phyloP scores from a whole-genome alignment of 768 basidiomycete genomes.

The Psilocybe cyanescens region DNA sequence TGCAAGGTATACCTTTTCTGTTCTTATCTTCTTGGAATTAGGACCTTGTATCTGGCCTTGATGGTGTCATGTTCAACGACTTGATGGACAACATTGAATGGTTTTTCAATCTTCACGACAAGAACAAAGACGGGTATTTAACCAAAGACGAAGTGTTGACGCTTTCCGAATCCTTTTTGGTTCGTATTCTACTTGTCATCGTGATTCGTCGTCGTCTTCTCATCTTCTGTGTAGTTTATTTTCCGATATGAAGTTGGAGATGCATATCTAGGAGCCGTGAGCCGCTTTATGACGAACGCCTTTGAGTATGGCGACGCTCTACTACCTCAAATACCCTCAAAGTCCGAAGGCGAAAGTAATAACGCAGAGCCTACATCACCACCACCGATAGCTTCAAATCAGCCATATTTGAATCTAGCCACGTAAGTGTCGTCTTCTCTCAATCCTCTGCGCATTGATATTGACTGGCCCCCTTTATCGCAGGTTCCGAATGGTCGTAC shows the following conservation, averaged over 20 bases:
- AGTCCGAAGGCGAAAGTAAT: slow-evolving; percentile 25
- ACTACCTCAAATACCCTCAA: slow-evolving; percentile 53
- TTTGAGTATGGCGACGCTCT: slow-evolving; percentile 98
- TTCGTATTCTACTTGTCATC: slow-evolving; percentile 36
- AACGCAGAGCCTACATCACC: slow-evolving; percentile 39
- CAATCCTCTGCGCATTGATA: neutral
- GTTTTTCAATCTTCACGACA: slow-evolving; percentile 97
- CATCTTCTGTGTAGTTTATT: slow-evolving; percentile 70
- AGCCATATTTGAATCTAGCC: slow-evolving; percentile 91
- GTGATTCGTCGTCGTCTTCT: neutral
- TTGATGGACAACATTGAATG: slow-evolving; percentile 99
- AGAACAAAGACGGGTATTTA: slow-evolving; percentile 93
- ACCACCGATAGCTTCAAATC: slow-evolving; percentile 67
- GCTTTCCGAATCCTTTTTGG: slow-evolving; percentile 91
- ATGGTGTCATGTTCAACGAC: slow-evolving; percentile 94
- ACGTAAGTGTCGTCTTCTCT: slow-evolving; percentile 51
- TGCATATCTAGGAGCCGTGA: slow-evolving; percentile 94
- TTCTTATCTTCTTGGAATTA: slow-evolving; percentile 33
- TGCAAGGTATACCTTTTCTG: neutral
- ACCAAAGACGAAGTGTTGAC: slow-evolving; percentile 98
- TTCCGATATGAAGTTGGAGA: slow-evolving; percentile 98
- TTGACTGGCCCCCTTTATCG: slow-evolving; percentile 8
- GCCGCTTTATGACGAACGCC: slow-evolving; percentile 96
- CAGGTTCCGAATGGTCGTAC: slow-evolving; percentile 98
- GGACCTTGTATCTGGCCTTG: slow-evolving; percentile 89